Base-by-base conservation (phyloP, 1,284 basidiomycete genomes). In the Papiliotrema flavescens region DNA sequence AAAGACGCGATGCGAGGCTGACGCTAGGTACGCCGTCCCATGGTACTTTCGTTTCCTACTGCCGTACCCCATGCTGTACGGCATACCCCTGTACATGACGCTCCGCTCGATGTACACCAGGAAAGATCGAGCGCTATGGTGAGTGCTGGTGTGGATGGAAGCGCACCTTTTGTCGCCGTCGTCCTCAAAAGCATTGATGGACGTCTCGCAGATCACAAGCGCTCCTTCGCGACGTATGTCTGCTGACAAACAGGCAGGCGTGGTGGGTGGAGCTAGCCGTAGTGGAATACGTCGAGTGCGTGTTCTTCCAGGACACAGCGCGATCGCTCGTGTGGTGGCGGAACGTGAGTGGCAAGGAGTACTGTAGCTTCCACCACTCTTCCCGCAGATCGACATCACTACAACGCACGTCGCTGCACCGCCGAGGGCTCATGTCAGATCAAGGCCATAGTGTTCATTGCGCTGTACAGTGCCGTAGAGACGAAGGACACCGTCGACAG, bases 41-140 rank as follows among this genome's bases (percentile, higher is more conserved):
- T 68, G 62, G 63, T 66, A 69, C 46, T 55, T 68, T 37, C 60
- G 59, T 28, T 64, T 63, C 44, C 39, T 71, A 5, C 49, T 67
- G 1, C 44, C 59, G 2, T 65, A 65, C 47, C 61, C 57, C 2
- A 41, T 54, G 22, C 58, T 58, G 3, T 68, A 71, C 49, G 35
- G 61, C 23, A 48, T 69, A 9, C 69, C 69, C 0, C 22, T 60
- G 6, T 54, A 43, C 20, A 59, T 56, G 40, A 63, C 65, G 11
- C 49, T 62, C 37, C 44, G 44, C 24, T 55, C 61, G 0, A 63
- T 68, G 9, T 60, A 42, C 7, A 34, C 49, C 1, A 23, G 39
- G 7, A 54, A 64, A 47, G 56, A 64, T 35, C 40, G 63, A 22
- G 34, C 48, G 0, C 47, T 63, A n/a, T 69, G 65, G 66, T 62